Conservation (phyloP, 148 eudicot genomes). For the Persicaria tinctoria region DNA sequence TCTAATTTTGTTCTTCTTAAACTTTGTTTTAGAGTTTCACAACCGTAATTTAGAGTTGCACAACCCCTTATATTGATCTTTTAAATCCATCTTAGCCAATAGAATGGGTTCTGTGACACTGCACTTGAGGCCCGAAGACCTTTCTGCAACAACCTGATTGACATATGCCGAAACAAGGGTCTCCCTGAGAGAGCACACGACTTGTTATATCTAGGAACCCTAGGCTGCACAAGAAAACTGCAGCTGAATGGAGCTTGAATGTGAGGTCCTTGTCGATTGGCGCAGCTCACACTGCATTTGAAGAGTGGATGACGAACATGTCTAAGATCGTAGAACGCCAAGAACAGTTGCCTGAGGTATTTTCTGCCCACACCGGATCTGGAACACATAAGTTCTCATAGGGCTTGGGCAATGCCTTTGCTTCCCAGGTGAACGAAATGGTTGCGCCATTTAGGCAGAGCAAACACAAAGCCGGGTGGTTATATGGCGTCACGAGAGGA, state of each 20-base stretch:
- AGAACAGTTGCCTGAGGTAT: too few relatives aligned
- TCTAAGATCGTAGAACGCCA: too few relatives aligned
- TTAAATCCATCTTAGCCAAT: too few relatives aligned
- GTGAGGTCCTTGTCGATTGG: too few relatives aligned
- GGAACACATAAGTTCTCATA: slow-evolving; percentile 88
- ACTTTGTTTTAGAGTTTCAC: too few relatives aligned
- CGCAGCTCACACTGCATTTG: too few relatives aligned
- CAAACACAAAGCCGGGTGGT: slow-evolving; percentile 66
- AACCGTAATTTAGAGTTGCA: too few relatives aligned
- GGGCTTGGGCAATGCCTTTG: slow-evolving; percentile 66
- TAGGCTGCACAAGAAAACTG: slow-evolving; percentile 70
- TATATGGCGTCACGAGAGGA: slow-evolving; percentile 66
- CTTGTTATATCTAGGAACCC: slow-evolving; percentile 64
- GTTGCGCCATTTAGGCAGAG: slow-evolving; percentile 64
- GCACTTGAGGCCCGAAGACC: slow-evolving; percentile 65
- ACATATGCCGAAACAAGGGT: slow-evolving; percentile 62
- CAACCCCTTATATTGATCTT: too few relatives aligned
- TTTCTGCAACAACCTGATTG: slow-evolving; percentile 88
- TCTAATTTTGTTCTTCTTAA: too few relatives aligned
- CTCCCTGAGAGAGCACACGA: slow-evolving; percentile 69
- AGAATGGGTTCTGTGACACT: slow-evolving; percentile 47
- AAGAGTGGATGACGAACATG: too few relatives aligned
- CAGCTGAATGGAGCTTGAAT: too few relatives aligned
- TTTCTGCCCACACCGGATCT: slow-evolving; percentile 77
- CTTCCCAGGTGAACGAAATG: slow-evolving; percentile 55